Evolutionary conservation across 1,284 basidiomycete genomes (phyloP).

Genomic region (Laetiporus sulphureus): DNA sequence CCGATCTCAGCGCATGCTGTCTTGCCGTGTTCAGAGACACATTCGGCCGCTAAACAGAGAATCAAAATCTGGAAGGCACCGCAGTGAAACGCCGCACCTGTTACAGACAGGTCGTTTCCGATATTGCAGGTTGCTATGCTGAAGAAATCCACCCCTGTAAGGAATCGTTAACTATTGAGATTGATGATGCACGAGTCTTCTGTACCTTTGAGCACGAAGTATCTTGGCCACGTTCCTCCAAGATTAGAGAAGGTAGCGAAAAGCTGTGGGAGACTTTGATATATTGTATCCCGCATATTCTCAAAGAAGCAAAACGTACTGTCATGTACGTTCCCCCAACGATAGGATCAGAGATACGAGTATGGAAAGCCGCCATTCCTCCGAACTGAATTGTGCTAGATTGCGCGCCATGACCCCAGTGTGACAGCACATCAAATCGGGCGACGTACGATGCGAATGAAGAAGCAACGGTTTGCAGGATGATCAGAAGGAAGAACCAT

Average conservation of each 20-base stretch:
- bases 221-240: conserved; percentile 97
- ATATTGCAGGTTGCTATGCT: conserved; percentile 79
- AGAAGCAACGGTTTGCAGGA: conserved; percentile 76
- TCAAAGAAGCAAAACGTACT: no score
- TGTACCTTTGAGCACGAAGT: conserved; percentile 82
- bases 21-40: conserved; percentile 88
- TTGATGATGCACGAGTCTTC: no score
- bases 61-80: conserved; percentile 7
- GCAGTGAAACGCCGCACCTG: conserved; percentile 39
- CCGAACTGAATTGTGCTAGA: conserved; percentile 94
- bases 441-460: conserved; percentile 76
- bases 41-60: conserved; percentile 58
- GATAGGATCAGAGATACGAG: conserved; percentile 91
- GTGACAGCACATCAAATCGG: neutral
- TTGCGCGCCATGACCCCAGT: neutral
- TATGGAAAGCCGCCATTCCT: conserved; percentile 97
- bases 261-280: conserved; percentile 42
- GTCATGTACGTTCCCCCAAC: conserved; percentile 99
- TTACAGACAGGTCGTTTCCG: conserved; percentile 43
- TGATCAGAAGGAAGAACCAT: conserved; percentile 79
- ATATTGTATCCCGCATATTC: conserved; percentile 4
- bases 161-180: no score
- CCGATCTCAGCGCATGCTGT: conserved; percentile 67
- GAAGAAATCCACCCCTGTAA: conserved; percentile 76
- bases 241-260: conserved; percentile 96